phyloP scores from a whole-genome alignment of 2,329 filamentous ascomycete species.

The Fusarium redolens region DNA sequence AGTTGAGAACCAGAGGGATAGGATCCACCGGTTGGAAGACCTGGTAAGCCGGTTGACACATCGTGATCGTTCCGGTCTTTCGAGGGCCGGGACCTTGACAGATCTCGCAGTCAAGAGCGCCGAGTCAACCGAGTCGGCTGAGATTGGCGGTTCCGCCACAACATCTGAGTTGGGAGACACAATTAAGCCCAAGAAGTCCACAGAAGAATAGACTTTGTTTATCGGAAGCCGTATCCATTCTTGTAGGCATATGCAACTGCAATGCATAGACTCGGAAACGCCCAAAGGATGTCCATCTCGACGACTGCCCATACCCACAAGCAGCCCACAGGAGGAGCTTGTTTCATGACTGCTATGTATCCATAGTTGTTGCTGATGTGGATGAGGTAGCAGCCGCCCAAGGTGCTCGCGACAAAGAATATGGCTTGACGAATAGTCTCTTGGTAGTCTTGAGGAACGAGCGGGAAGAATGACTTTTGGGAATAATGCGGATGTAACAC shows the following conservation, averaged over 20 bases:
- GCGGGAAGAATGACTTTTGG: slow-evolving; percentile 61
- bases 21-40: slow-evolving; percentile 38
- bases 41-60: slow-evolving; percentile 28
- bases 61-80: slow-evolving; percentile 20
- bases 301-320: slow-evolving; percentile 95
- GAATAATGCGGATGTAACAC: slow-evolving; percentile 65
- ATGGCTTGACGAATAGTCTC: slow-evolving; percentile 64
- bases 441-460: slow-evolving; percentile 60
- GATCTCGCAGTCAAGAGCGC: slow-evolving; percentile 17
- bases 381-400: slow-evolving; percentile 81
- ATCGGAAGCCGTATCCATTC: slow-evolving; percentile 60
- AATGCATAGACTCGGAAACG: slow-evolving; percentile 64
- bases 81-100: slow-evolving; percentile 23
- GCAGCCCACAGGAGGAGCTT: slow-evolving; percentile 86
- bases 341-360: slow-evolving; percentile 92
- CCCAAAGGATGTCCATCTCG: slow-evolving; percentile 80
- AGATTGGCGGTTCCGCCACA: slow-evolving; percentile 16
- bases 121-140: slow-evolving; percentile 8
- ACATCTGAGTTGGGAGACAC: slow-evolving; percentile 1
- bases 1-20: slow-evolving; percentile 42
- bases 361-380: slow-evolving; percentile 81
- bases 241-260: slow-evolving; percentile 60
- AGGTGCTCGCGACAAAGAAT: slow-evolving; percentile 72
- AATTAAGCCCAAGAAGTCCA: neutral
- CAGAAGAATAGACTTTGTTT: slow-evolving; percentile 6